Conservation (phyloP, 176 grass and related monocot genomes). For the Lolium rigidum region DNA sequence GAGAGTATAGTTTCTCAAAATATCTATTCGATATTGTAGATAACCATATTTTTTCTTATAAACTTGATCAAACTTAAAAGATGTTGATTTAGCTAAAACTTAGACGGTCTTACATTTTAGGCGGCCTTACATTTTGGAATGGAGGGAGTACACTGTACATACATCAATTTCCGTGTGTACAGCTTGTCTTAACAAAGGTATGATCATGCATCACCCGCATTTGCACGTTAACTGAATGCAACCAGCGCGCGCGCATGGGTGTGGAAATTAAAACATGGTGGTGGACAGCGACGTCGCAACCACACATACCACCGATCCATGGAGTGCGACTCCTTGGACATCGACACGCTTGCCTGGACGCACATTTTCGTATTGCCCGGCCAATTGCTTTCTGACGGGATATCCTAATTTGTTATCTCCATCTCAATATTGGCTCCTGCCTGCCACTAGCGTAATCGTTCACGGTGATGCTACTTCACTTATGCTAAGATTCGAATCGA, state of each 20-base stretch:
- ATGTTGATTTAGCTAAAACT: too few relatives aligned
- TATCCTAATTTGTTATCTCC: neutral
- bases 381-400: neutral
- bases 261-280: neutral
- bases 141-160: too few relatives aligned
- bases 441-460: conserved; percentile 1
- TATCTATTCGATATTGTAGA: too few relatives aligned
- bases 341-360: conserved; percentile 1
- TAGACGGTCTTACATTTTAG: too few relatives aligned
- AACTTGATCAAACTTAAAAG: too few relatives aligned
- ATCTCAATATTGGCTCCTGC: neutral
- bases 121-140: too few relatives aligned
- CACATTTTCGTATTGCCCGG: neutral
- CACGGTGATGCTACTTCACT: neutral
- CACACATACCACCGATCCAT: conserved; percentile 1
- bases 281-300: conserved; percentile 40
- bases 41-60: too few relatives aligned
- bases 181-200: too few relatives aligned
- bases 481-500: neutral
- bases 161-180: too few relatives aligned
- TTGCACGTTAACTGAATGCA: neutral
- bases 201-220: neutral
- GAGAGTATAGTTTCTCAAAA: too few relatives aligned
- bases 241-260: neutral
- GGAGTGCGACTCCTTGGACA: conserved; percentile 16